phyloP scores from a whole-genome alignment of 257 asterid genomes.

The Dorcoceras hygrometricum region DNA sequence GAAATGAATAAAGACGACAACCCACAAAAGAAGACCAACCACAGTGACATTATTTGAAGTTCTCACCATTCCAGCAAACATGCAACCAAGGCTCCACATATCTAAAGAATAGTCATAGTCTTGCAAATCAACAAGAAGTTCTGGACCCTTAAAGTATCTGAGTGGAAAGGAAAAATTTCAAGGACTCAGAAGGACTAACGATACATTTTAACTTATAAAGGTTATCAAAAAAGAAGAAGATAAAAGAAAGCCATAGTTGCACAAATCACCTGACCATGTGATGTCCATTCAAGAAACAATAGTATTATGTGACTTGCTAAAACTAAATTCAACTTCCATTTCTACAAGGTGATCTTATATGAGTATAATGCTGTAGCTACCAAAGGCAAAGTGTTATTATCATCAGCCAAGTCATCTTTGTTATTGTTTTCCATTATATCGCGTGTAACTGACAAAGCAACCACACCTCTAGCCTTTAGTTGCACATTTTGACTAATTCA shows the following conservation, averaged over 20 bases:
- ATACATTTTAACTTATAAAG: neutral
- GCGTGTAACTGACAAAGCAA: neutral
- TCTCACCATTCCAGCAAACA: constrained; percentile 99
- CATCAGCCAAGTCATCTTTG: neutral
- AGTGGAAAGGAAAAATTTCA: constrained; percentile 10
- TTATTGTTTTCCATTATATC: neutral
- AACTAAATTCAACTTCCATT: neutral
- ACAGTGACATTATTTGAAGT: neutral
- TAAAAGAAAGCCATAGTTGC: constrained; percentile 7
- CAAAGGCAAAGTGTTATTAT: neutral
- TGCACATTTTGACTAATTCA: neutral
- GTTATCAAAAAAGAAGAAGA: constrained; percentile 2
- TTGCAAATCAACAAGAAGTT: constrained; percentile 79
- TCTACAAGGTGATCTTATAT: neutral
- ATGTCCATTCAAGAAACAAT: neutral
- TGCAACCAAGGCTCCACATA: constrained; percentile 88
- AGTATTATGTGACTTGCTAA: neutral
- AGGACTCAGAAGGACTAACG: constrained; percentile 11
- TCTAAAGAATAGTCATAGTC: constrained; percentile 80
- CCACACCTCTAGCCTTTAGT: neutral
- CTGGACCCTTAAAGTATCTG: constrained; percentile 61
- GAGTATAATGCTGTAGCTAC: neutral
- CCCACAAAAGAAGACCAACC: neutral
- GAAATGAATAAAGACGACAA: neutral
- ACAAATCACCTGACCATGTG: neutral